phyloP scores from a whole-genome alignment of 805 yeast genomes.

The Wickerhamia fluorescens region DNA sequence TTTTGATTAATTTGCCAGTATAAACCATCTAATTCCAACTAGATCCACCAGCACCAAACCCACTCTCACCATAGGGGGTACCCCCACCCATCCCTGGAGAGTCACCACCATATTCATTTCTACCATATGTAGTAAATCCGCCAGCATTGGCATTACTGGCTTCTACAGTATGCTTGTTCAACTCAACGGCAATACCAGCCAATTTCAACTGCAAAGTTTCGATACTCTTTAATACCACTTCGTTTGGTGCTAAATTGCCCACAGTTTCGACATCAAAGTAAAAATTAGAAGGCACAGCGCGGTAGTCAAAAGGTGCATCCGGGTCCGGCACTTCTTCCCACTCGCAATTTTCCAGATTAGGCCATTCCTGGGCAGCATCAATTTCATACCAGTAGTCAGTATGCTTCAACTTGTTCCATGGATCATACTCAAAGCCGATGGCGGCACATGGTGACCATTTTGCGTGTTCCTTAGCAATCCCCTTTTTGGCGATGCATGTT shows the following conservation, averaged over 20 bases:
- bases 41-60: slow-evolving; percentile 8
- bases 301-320: slow-evolving; percentile 78
- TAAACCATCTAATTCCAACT: slow-evolving; percentile 5
- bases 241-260: slow-evolving; percentile 83
- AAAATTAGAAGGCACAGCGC: slow-evolving; percentile 72
- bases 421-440: slow-evolving; percentile 93
- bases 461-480: slow-evolving; percentile 95
- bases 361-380: slow-evolving; percentile 89
- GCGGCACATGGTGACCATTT: slow-evolving; percentile 98
- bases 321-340: slow-evolving; percentile 95
- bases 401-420: slow-evolving; percentile 96
- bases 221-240: slow-evolving; percentile 80
- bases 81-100: slow-evolving; percentile 27
- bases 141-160: slow-evolving; percentile 38
- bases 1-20: no score
- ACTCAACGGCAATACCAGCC: slow-evolving; percentile 76
- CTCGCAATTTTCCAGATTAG: slow-evolving; percentile 76
- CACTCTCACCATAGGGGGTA: slow-evolving; percentile 10
- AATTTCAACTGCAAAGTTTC: slow-evolving; percentile 82
- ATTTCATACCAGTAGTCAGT: slow-evolving; percentile 97
- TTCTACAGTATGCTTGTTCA: slow-evolving; percentile 41
- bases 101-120: slow-evolving; percentile 14
- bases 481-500: slow-evolving; percentile 94
- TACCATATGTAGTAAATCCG: slow-evolving; percentile 43
- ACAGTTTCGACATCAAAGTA: slow-evolving; percentile 90